Evolutionary conservation across 345 rosid genomes (phyloP), one percentile per base, ranked within the genome.

Genomic region (Aethionema arabicum): DNA sequence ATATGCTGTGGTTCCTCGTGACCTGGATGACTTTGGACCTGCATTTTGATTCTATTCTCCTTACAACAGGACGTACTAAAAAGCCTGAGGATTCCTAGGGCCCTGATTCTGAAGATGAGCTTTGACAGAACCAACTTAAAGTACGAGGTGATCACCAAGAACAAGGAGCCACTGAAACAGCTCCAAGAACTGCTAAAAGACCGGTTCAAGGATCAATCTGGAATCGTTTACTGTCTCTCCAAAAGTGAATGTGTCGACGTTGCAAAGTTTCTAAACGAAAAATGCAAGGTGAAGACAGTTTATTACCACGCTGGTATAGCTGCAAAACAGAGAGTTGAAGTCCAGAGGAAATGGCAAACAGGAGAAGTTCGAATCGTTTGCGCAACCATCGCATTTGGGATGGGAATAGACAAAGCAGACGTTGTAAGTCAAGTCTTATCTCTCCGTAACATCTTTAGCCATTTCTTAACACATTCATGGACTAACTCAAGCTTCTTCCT

Each of bases 331-430:
- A 84, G 98, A 78, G 78, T 85, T 46, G 73, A 76, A 62, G 87
- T 81, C 57, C 95, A 83, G 82, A 81, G 78, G 74, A 92, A 84
- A 77, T 92, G 98, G 98, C 86, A 84, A 41, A 61, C 72, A 11
- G 95, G 95, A 54, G 90, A 85, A 61, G 91, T 78, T 76, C 90
- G 82, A 21, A 79, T 90, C 56, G 88, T 89, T 15, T 87, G 97
- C 63, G 98, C 97, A 45, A 81, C 87, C 39, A 92, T 92, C 36
- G 97, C 97, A 51, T 92, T 92, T 61, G 98, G 97, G 65, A 92
- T 92, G 98, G 97, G 98, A 68, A 89, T 92, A 56, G 97, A 89
- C 84, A 87, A 89, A 81, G 81, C 96, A 46, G 84, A 92, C 72
- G 98, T 92, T 33, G 97, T 92, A 76, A 85, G 84, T 79, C 58